Evolutionary conservation across 768 basidiomycete species (phyloP).

Genomic region (Chalciporus pseudorubinellus): DNA sequence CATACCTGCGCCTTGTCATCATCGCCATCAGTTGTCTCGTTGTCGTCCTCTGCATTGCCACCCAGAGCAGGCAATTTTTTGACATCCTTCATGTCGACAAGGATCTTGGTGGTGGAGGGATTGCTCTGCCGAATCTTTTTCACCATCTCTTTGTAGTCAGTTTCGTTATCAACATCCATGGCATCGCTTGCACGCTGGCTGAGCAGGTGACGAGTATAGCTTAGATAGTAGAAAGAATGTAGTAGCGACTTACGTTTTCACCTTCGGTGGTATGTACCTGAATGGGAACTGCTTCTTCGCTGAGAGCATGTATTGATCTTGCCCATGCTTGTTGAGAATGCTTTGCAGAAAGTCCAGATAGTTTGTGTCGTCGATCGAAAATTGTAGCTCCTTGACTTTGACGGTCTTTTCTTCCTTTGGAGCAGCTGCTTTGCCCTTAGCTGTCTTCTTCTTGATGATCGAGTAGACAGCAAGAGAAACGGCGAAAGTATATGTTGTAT

Average conservation of each 20-base stretch:
- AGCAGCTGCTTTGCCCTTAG: background rate
- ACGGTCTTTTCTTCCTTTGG: conserved; percentile 4
- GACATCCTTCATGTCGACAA: background rate
- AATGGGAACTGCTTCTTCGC: conserved; percentile 24
- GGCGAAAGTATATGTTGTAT: background rate
- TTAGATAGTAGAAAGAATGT: too few species aligned
- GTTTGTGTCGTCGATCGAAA: background rate
- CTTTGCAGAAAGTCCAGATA: conserved; percentile 7
- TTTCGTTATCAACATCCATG: background rate
- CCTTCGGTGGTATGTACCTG: conserved; percentile 8
- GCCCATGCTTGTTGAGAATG: conserved; percentile 10
- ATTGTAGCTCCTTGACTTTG: conserved; percentile 6
- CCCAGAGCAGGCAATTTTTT: background rate
- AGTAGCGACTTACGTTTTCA: conserved; percentile 3
- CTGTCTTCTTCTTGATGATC: background rate
- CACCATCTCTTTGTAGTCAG: conserved; percentile 3
- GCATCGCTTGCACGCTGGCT: background rate
- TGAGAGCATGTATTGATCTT: conserved; percentile 1
- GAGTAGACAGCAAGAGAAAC: background rate
- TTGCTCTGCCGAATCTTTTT: background rate
- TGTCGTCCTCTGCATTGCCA: too few species aligned
- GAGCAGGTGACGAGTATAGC: background rate
- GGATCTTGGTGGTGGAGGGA: background rate
- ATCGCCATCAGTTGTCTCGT: too few species aligned
- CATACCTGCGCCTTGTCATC: too few species aligned